Evolutionary conservation across 441 rosid species (phyloP), one percentile per base, ranked within the genome.

Genomic region (Sinapis alba): DNA sequence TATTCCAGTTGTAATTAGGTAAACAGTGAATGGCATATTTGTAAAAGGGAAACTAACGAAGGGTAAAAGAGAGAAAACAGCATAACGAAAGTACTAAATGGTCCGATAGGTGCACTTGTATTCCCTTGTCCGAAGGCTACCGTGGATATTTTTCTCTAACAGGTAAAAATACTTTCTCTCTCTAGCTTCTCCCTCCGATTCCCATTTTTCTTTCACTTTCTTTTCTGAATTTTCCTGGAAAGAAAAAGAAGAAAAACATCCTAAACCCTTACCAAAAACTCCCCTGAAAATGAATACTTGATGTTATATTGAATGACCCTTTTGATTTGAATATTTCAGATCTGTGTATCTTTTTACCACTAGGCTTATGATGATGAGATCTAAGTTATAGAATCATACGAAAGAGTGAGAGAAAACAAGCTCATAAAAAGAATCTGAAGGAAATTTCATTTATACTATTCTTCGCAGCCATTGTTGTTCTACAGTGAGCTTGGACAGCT

Each of bases 401-500:
- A 27, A 34, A 41, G 53, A 13, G 6, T 4, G 2, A 66, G 28
- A 59, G 13, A 15, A 5, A 21, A 67, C 15, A 47, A 74, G 54
- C 61, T 47, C 26, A 9, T 19, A 23, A 65, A 23, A 41, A 45
- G 69, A 76, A 9, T 72, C 76, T 34, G 36, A 64, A 41, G 19
- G 10, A 47, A 60, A 5, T 2, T 71, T 41, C 3, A 0, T 19
- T 41, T 41, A 2, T 41, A 19, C 10, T 26, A 30, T 38, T 38
- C 43, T 26, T 63, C 13, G 57, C 65, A 72, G 63, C 72, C 80
- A 74, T 79, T 68, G 71, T 77, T 71, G 61, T 74, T 62, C 66
- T 77, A 68, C 57, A 58, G 62, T 78, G 78, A 86, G 86, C 78
- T 82, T 82, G 88, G 36, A 90, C 98, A 93, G 88, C 80, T 83